Evolutionary conservation across 2,329 filamentous ascomycete genomes (phyloP).

Genomic region (Cytospora leucostoma): DNA sequence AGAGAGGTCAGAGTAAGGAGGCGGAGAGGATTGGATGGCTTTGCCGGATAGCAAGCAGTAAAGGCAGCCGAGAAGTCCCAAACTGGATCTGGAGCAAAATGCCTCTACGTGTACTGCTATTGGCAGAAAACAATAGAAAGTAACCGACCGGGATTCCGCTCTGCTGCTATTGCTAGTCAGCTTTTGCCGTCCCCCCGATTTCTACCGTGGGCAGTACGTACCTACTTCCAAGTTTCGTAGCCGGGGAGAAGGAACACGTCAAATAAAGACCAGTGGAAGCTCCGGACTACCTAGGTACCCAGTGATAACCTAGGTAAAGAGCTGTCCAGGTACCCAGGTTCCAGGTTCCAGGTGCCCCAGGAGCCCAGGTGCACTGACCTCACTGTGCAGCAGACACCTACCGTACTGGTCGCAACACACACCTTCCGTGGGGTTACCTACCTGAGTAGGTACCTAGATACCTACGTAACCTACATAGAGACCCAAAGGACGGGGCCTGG

Average conservation of each 20-base stretch:
- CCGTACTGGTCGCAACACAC: too few species aligned
- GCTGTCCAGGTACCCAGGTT: neutral
- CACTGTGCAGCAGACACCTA: neutral
- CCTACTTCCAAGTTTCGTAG: too few species aligned
- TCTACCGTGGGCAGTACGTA: neutral
- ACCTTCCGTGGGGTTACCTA: too few species aligned
- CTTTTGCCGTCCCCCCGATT: slow-evolving; percentile 7
- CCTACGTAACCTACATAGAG: neutral
- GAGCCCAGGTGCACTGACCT: neutral
- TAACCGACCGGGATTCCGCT: slow-evolving; percentile 4
- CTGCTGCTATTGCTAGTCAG: slow-evolving; percentile 4
- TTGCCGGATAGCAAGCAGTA: neutral
- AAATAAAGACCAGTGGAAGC: neutral
- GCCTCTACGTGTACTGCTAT: slow-evolving; percentile 7
- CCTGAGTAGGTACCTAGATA: too few species aligned
- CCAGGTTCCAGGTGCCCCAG: neutral
- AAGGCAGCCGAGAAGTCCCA: neutral
- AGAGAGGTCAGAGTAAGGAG: neutral
- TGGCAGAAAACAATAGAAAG: slow-evolving; percentile 15
- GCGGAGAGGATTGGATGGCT: neutral
- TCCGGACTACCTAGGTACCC: neutral
- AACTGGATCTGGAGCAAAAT: slow-evolving; percentile 19
- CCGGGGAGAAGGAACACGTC: neutral
- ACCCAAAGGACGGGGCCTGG: neutral
- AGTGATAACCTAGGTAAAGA: neutral